Evolutionary conservation across 768 basidiomycete genomes (phyloP).

Genomic region (Auricularia cornea): DNA sequence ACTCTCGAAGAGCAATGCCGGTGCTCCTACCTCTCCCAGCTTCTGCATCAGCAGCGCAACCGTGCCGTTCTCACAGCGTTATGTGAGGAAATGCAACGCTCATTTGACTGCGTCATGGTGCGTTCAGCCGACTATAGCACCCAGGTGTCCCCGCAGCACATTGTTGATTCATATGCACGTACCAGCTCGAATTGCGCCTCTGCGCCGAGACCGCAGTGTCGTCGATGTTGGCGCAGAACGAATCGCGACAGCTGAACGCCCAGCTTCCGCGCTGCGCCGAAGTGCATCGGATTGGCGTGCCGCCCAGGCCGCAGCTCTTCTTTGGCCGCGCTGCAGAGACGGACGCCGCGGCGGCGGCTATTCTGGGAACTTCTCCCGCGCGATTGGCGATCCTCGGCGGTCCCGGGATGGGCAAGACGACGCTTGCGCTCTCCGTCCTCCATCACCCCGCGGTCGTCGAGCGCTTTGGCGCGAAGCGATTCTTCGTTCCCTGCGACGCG

Average conservation of each 20-base stretch:
- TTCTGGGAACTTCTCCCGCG: not conserved
- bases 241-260: not conserved
- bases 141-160: no score
- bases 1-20: no score
- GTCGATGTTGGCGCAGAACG: no score
- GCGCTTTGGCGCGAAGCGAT: constrained; percentile 17
- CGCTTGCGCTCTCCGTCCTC: constrained; percentile 27
- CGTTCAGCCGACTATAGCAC: not conserved
- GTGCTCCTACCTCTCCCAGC: not conserved
- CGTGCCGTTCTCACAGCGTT: not conserved
- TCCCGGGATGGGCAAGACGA: constrained; percentile 35
- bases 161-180: no score
- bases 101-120: not conserved
- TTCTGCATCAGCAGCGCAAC: not conserved
- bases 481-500: constrained; percentile 28
- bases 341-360: not conserved
- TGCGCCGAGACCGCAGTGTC: no score
- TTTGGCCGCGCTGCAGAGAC: not conserved
- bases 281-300: not conserved
- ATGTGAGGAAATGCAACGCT: not conserved
- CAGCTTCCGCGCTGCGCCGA: no score
- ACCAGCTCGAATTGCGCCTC: no score
- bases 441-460: constrained; percentile 15
- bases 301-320: not conserved
- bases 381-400: constrained; percentile 15